Evolutionary conservation across 2,329 filamentous ascomycete species (phyloP), one percentile per base, ranked within the genome.

Genomic region (Phaeosphaeria sp.): DNA sequence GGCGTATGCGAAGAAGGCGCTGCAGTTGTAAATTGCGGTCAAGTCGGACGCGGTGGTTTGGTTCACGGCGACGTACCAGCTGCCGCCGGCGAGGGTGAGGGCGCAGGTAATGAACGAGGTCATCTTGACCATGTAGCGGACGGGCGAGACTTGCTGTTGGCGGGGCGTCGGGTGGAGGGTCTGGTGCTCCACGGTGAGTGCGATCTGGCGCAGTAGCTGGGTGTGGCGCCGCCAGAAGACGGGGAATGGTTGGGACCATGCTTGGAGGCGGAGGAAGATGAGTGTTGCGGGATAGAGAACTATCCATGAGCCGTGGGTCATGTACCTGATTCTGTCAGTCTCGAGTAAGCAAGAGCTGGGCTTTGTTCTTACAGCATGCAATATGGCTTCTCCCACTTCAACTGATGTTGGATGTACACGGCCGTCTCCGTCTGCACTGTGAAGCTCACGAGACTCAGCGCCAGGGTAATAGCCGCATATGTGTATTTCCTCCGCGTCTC

Each of bases 11-110:
- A 99, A 99, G 79, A 99, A 99, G 57, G 95, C 94, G 52, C 92
- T 96, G 83, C 95, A 99, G 80, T 99, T 99, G 85, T 99, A 99
- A 69, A 99, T 99, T 53, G 95, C 95, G 0, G 95, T 99, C 68
- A 99, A 80, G 77, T 99, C 95, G 65, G 91, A 93, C 2, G 95
- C 91, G 3, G 91, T 97, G 1, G 95, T 99, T 82, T 97, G 80
- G 78, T 92, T 91, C 57, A 99, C 94, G 17, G 95, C 94, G 36
- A 98, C 84, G 73, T 98, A 99, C 95, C 95, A 99, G 69, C 90
- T 94, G 51, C 93, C 87, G 24, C 95, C 95, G 0, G 94, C 95
- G 40, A 98, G 82, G 2, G 95, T 99, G 56, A 99, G 83, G 6
- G 93, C 89, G 52, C 85, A 90, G 6, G 95, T 97, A 62, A 99